Evolutionary conservation across 768 basidiomycete genomes (phyloP).

Genomic region (Boletus subcaerulescens): DNA sequence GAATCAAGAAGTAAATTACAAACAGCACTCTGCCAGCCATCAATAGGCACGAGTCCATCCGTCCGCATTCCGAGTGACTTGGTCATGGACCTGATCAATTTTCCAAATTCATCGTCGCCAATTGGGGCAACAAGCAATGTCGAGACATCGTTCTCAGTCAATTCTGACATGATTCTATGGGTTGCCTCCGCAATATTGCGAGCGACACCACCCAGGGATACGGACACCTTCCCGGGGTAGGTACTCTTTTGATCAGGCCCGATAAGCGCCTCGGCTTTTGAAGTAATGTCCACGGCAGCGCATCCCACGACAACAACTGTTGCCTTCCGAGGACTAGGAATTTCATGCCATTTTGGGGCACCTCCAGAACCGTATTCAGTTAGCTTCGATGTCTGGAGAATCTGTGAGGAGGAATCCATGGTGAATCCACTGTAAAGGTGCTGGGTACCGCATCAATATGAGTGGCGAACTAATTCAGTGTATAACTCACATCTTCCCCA

Average conservation of each 20-base stretch:
- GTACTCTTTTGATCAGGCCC: conserved; percentile 60
- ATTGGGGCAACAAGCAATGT: conserved; percentile 72
- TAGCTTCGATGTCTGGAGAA: background rate
- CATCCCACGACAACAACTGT: conserved; percentile 76
- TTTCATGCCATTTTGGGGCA: background rate
- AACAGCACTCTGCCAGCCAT: conserved; percentile 59
- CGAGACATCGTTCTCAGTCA: conserved; percentile 26
- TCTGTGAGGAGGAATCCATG: background rate
- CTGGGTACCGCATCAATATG: conserved; percentile 10
- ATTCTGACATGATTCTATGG: conserved; percentile 52
- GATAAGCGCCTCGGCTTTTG: conserved; percentile 39
- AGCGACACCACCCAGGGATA: conserved; percentile 86
- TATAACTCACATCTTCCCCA: conserved; percentile 17
- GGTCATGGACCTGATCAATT: conserved; percentile 58
- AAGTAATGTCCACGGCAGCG: conserved; percentile 87
- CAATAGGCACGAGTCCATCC: conserved; percentile 63
- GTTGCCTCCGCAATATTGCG: conserved; percentile 95
- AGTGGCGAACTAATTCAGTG: background rate
- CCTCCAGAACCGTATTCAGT: background rate
- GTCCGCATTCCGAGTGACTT: conserved; percentile 67
- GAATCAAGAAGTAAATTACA: conserved; percentile 84
- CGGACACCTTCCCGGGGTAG: conserved; percentile 67
- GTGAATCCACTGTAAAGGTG: conserved; percentile 3
- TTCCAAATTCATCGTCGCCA: conserved; percentile 76
- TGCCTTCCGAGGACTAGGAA: conserved; percentile 27